Conservation (phyloP, 2,329 filamentous ascomycete species). For the Fusarium tanahbumbuense region DNA sequence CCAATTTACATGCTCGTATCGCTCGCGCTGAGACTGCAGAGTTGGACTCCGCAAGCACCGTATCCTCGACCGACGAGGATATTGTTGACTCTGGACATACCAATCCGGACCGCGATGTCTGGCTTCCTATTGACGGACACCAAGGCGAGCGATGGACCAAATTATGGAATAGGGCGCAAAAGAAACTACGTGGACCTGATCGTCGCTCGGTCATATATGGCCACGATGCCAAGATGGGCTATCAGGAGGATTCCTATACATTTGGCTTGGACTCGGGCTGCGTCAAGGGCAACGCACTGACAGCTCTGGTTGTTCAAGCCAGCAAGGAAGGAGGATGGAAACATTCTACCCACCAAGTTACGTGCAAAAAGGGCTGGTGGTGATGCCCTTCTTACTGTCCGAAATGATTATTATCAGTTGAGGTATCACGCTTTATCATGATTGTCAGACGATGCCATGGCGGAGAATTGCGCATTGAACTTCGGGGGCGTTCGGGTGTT, state of each 20-base stretch:
- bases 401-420: neutral
- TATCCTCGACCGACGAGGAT: neutral
- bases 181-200: conserved; percentile 44
- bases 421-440: conserved; percentile 5
- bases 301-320: conserved; percentile 78
- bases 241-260: conserved; percentile 72
- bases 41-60: neutral
- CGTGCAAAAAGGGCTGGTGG: conserved; percentile 50
- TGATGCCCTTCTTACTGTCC: neutral
- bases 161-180: conserved; percentile 67
- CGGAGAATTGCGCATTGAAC: conserved; percentile 3
- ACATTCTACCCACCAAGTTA: conserved; percentile 56
- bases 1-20: neutral
- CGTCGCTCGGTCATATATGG: conserved; percentile 84
- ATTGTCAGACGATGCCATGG: conserved; percentile 3
- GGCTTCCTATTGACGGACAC: conserved; percentile 56
- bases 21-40: conserved; percentile 19
- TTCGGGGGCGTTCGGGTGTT: conserved; percentile 30
- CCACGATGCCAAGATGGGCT: conserved; percentile 81
- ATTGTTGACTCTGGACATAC: conserved; percentile 20
- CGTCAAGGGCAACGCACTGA: conserved; percentile 78
- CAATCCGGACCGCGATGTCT: conserved; percentile 48
- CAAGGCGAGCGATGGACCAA: conserved; percentile 75
- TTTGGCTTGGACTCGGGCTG: conserved; percentile 90
- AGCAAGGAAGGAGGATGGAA: conserved; percentile 49